Conservation (phyloP, 129 eudicot genomes). For the Glebionis coronaria region DNA sequence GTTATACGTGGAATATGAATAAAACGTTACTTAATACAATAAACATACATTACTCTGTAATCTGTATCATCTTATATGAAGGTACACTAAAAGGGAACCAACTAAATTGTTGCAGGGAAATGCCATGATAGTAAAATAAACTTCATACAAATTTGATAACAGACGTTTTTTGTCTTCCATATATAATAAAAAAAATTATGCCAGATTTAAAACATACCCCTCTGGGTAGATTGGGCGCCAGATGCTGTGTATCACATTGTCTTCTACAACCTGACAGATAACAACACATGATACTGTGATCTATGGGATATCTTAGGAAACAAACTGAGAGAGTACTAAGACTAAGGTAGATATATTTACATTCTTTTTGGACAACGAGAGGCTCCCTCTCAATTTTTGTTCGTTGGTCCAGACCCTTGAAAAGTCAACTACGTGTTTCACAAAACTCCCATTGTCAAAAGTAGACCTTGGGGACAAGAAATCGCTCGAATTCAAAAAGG, state of each 20-base stretch:
- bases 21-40: too few species aligned
- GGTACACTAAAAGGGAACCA: too few species aligned
- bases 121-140: too few species aligned
- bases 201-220: conserved; percentile 57
- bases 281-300: conserved; percentile 11
- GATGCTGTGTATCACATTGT: conserved; percentile 59
- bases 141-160: too few species aligned
- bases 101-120: too few species aligned
- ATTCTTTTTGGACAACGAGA: too few species aligned
- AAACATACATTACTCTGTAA: too few species aligned
- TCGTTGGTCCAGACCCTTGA: conserved; percentile 89
- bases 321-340: background rate
- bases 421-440: too few species aligned
- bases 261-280: conserved; percentile 51
- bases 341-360: conserved; percentile 26
- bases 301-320: background rate
- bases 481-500: conserved; percentile 46
- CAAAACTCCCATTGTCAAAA: conserved; percentile 55
- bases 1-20: too few species aligned
- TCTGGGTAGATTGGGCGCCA: conserved; percentile 95
- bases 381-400: conserved; percentile 56
- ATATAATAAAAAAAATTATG: too few species aligned
- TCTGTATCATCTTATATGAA: too few species aligned
- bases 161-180: too few species aligned
- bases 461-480: conserved; percentile 55